These are phyloP conservation scores for Akebia trifoliata DNA, from an alignment of 164 flowering plant species.

Conservation along the genomic window DNA sequence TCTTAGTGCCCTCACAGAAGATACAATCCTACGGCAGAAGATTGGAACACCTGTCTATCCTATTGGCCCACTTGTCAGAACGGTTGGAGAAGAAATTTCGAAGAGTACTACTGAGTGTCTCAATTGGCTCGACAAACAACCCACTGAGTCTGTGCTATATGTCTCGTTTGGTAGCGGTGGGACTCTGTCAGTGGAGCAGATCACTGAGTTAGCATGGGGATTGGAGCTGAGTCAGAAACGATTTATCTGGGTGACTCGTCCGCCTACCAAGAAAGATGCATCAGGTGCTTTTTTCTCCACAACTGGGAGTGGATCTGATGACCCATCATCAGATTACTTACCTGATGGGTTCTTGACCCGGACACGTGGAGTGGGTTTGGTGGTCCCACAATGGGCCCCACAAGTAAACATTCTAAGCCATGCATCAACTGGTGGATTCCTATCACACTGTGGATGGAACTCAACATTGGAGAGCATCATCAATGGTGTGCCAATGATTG, in stretches of 20 bases:
- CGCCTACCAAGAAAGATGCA: slow-evolving; percentile 14
- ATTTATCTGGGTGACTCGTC: slow-evolving; percentile 40
- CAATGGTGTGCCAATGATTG: slow-evolving; percentile 45
- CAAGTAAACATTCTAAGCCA: slow-evolving; percentile 40
- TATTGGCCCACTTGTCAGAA: slow-evolving; percentile 8
- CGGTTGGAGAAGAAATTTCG: slow-evolving; percentile 5
- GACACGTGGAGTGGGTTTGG: slow-evolving; percentile 30
- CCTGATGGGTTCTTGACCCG: slow-evolving; percentile 42
- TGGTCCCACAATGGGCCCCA: slow-evolving; percentile 42
- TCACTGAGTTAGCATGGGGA: slow-evolving; percentile 45
- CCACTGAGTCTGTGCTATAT: slow-evolving; percentile 35
- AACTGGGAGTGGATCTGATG: slow-evolving; percentile 10
- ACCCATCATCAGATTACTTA: slow-evolving; percentile 19
- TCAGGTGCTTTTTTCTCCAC: slow-evolving; percentile 21
- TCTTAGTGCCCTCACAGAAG: slow-evolving; percentile 6
- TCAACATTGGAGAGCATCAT: slow-evolving; percentile 39
- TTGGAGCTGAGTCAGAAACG: slow-evolving; percentile 41
- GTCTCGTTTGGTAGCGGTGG: slow-evolving; percentile 54
- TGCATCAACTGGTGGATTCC: slow-evolving; percentile 33
- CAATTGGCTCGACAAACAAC: slow-evolving; percentile 47
- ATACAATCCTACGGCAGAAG: neutral
- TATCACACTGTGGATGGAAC: slow-evolving; percentile 63
- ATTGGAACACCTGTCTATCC: slow-evolving; percentile 6
- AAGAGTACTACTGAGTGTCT: slow-evolving; percentile 17
- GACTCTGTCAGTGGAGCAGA: slow-evolving; percentile 28